Conservation (phyloP, 345 rosid genomes). For the Mallotus nudiflorus region DNA sequence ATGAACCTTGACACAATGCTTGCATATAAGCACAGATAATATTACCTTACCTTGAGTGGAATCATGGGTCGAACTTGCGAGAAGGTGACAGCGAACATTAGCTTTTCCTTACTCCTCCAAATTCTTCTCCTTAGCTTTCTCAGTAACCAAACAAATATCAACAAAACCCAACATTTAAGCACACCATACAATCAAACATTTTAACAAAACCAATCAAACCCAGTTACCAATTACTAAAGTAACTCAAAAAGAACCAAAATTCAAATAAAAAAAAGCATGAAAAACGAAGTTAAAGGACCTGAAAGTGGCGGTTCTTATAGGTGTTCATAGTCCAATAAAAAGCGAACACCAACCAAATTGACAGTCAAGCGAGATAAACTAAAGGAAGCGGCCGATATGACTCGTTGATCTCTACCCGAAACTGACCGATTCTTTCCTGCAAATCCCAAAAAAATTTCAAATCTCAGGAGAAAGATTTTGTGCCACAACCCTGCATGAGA, state of each 20-base stretch:
- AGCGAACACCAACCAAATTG: slow-evolving; percentile 77
- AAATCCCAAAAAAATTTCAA: slow-evolving; percentile 2
- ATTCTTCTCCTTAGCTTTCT: neutral
- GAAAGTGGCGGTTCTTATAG: slow-evolving; percentile 73
- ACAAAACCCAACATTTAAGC: neutral
- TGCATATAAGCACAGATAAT: slow-evolving; percentile 74
- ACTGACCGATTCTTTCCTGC: slow-evolving; percentile 26
- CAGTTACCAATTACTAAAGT: neutral
- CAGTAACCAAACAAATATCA: slow-evolving; percentile 3
- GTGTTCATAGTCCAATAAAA: slow-evolving; percentile 85
- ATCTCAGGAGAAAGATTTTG: too few species aligned
- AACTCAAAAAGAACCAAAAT: neutral
- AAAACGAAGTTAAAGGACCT: slow-evolving; percentile 38
- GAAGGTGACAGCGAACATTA: too few species aligned
- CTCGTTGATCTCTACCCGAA: slow-evolving; percentile 48
- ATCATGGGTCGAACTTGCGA: too few species aligned
- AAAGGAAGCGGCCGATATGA: slow-evolving; percentile 74
- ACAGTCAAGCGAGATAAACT: slow-evolving; percentile 63
- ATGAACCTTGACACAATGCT: slow-evolving; percentile 74
- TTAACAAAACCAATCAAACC: neutral
- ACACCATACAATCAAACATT: slow-evolving; percentile 6
- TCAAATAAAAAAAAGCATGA: neutral
- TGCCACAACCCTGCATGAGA: too few species aligned
- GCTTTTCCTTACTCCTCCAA: neutral
- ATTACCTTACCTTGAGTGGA: too few species aligned